A percentile compares a stretch with the other conserved stretches of the same genome.
Conservation (phyloP, 176 grass and related monocot species). For the Rhipidocladum racemiflorum region DNA sequence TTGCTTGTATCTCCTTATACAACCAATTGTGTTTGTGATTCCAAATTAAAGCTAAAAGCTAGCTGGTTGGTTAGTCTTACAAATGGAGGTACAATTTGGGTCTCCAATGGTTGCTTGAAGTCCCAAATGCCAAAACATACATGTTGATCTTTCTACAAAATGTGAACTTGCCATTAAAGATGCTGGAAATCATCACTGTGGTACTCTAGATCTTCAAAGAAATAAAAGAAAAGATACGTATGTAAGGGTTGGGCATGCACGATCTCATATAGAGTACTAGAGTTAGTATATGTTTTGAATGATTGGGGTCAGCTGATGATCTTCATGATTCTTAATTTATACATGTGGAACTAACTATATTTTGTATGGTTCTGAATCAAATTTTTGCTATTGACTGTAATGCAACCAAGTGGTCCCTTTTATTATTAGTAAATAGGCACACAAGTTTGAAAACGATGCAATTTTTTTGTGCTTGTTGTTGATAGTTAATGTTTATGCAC, state of each 20-base stretch:
- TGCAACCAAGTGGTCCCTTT: conserved; percentile 7
- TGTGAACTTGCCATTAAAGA: background rate
- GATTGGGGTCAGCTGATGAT: too few relatives aligned
- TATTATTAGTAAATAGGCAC: background rate
- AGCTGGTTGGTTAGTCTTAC: background rate
- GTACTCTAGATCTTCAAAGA: conserved; percentile 41
- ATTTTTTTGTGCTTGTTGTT: too few relatives aligned
- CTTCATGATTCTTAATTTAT: background rate
- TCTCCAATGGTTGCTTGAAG: background rate
- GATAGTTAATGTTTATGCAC: background rate
- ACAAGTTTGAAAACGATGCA: background rate
- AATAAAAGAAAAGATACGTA: background rate
- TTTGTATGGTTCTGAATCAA: background rate
- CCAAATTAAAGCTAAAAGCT: background rate
- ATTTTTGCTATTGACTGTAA: background rate
- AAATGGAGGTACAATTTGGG: background rate
- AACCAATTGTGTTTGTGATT: background rate
- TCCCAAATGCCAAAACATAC: background rate
- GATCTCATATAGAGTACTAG: background rate
- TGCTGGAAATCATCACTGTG: background rate
- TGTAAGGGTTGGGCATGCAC: conserved; percentile 2
- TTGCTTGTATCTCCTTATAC: background rate
- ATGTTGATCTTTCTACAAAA: background rate
- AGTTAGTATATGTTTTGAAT: background rate
- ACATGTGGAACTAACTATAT: conserved; percentile 9